Conservation (phyloP, 495 filamentous ascomycete genomes). For the Physcia stellaris region DNA sequence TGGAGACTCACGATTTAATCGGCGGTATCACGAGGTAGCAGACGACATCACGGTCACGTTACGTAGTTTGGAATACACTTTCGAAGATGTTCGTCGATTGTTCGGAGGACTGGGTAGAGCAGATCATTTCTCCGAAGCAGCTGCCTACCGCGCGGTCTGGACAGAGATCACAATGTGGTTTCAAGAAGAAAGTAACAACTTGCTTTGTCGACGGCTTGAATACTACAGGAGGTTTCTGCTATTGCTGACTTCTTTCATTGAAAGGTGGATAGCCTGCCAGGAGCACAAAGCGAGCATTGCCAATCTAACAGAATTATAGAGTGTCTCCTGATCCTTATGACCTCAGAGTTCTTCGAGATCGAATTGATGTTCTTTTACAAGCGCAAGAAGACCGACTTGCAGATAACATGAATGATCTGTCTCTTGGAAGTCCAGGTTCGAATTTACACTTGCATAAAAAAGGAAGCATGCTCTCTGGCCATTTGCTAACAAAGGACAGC, state of each 20-base stretch:
- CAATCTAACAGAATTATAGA: conserved; percentile 6
- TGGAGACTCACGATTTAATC: conserved; percentile 21
- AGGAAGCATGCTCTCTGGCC: not conserved
- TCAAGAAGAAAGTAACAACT: conserved; percentile 33
- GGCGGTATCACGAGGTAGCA: conserved; percentile 23
- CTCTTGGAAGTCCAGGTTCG: conserved; percentile 20
- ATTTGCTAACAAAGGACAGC: not conserved
- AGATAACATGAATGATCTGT: conserved; percentile 24
- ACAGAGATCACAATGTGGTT: conserved; percentile 34
- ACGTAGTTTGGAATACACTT: conserved; percentile 36
- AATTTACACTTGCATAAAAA: conserved; percentile 6
- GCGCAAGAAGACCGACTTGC: conserved; percentile 27
- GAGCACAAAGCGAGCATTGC: too few relatives aligned
- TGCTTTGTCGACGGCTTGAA: conserved; percentile 36
- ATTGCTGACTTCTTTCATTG: too few relatives aligned
- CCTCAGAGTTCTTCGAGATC: conserved; percentile 22
- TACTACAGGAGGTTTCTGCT: conserved; percentile 38
- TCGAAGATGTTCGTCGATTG: conserved; percentile 37
- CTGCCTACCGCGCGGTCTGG: conserved; percentile 39
- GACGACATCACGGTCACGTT: conserved; percentile 32
- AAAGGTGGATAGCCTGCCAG: too few relatives aligned
- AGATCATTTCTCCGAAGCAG: conserved; percentile 20
- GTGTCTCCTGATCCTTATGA: conserved; percentile 11
- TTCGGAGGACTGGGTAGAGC: conserved; percentile 32
- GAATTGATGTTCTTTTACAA: conserved; percentile 23